A percentile compares a stretch with the other conserved stretches of the same genome.
These are phyloP conservation scores for Ensete glaucum DNA, from an alignment of 176 grass and related monocot genomes.

Conservation along the genomic window DNA sequence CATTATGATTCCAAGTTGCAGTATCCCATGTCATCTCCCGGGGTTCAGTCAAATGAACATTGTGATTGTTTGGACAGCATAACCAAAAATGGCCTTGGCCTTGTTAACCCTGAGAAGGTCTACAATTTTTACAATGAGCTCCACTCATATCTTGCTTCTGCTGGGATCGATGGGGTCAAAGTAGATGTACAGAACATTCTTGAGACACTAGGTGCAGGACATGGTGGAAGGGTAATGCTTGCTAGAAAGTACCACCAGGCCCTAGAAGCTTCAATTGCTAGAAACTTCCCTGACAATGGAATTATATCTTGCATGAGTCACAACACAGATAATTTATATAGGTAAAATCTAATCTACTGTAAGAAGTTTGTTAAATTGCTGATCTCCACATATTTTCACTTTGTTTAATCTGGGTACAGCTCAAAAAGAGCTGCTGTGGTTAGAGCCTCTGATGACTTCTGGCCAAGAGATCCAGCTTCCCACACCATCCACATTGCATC, in stretches of 20 bases:
- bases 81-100: slow-evolving; percentile 52
- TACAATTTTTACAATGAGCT: slow-evolving; percentile 73
- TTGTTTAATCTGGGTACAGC: slow-evolving; percentile 21
- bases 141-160: slow-evolving; percentile 59
- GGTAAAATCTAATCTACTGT: slow-evolving; percentile 21
- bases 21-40: slow-evolving; percentile 46
- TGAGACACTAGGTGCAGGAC: slow-evolving; percentile 59
- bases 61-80: slow-evolving; percentile 49
- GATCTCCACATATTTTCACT: background rate
- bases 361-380: background rate
- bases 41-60: slow-evolving; percentile 47
- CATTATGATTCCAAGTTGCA: slow-evolving; percentile 64
- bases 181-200: slow-evolving; percentile 88
- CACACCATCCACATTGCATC: slow-evolving; percentile 85
- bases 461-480: slow-evolving; percentile 59
- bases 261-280: slow-evolving; percentile 55
- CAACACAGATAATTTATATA: slow-evolving; percentile 73
- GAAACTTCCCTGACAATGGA: slow-evolving; percentile 63
- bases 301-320: slow-evolving; percentile 96
- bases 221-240: slow-evolving; percentile 61
- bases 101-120: slow-evolving; percentile 64
- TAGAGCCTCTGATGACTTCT: slow-evolving; percentile 87
- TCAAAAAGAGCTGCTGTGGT: slow-evolving; percentile 65
- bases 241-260: slow-evolving; percentile 79
- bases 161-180: slow-evolving; percentile 74